Evolutionary conservation across 108 stramenopile genomes (phyloP).

Genomic region (Skeletonema grethae): DNA sequence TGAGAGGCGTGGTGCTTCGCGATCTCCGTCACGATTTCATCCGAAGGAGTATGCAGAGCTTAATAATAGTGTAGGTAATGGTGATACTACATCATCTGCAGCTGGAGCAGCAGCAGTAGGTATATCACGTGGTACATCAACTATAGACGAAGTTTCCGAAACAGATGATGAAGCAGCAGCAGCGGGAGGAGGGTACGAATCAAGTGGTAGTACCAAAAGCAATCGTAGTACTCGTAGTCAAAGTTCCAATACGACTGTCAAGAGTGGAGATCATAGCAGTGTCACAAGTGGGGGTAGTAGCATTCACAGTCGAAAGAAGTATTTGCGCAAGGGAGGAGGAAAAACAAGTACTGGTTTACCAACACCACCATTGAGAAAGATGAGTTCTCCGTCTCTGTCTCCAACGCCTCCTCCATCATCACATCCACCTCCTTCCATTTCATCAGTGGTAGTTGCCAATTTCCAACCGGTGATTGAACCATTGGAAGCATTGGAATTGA

Average conservation of each 20-base stretch:
- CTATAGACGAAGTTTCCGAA: conserved; percentile 1
- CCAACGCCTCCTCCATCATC: not conserved
- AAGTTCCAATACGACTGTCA: not conserved
- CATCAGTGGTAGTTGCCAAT: conserved; percentile 57
- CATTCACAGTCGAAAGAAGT: not conserved
- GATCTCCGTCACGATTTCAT: not conserved
- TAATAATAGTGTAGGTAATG: not conserved
- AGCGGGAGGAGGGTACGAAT: conserved; percentile 43
- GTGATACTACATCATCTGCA: too few species aligned
- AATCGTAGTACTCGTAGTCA: conserved; percentile 22
- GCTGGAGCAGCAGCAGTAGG: too few species aligned
- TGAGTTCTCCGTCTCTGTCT: not conserved
- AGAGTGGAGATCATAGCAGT: conserved; percentile 3
- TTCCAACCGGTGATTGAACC: conserved; percentile 77
- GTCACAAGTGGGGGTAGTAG: conserved; percentile 19
- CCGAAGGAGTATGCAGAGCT: not conserved
- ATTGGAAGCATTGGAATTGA: conserved; percentile 64
- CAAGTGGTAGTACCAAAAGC: conserved; percentile 36
- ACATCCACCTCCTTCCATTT: conserved; percentile 2
- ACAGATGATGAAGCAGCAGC: too few species aligned
- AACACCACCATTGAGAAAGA: conserved; percentile 1
- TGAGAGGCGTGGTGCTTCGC: conserved; percentile 4
- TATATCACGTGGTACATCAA: conserved; percentile 1
- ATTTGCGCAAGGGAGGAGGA: not conserved
- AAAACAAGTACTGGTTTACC: not conserved